Evolutionary conservation across 148 eudicot species (phyloP), one percentile per base, ranked within the genome.

Genomic region (Chenopodium album): DNA sequence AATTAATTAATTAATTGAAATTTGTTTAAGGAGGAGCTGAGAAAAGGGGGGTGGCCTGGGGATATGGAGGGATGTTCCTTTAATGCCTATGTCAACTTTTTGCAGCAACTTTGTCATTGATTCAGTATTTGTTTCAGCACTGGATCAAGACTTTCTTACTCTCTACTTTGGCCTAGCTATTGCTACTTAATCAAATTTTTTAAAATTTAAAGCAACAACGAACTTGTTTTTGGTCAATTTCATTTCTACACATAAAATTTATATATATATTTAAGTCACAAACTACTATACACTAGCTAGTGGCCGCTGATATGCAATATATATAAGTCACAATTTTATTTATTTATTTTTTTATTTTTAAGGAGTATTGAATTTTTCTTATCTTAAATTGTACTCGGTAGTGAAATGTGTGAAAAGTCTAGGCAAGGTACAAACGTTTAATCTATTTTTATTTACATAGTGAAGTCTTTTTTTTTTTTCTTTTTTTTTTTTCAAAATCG

Each of bases 51-150:
- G 11, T 34, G 26, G 26, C 26, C 26, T 26, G 26, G 72, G 78
- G 74, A 31, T 31, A 31, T 31, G 32, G 32, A 41, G 6, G 32
- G 64, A n/a, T 71, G 71, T 26, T 70, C 62, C 34, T 71, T 77
- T 31, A 64, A 70, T 79, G 80, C 44, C 32, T 20, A 47, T 48
- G 32, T 9, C 70, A 22, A 78, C 81, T 74, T 67, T 76, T 54
- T 73, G 84, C 84, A 81, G 87, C 26, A 78, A 79, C 87, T 85
- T 81, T 85, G 84, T 85, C 87, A 85, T 81, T 85, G 87, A 85
- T 85, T 85, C 84, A 85, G 87, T 81, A 76, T 73, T 41, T 65
- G 65, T 81, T 67, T 64, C 85, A 78, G 85, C 77, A 78, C 32
- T 34, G 47, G 52, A 65, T 72, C 62, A 78, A 73, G 81, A 82